Conservation (phyloP, 2,329 filamentous ascomycete species). For the Tympanopsis confertula region DNA sequence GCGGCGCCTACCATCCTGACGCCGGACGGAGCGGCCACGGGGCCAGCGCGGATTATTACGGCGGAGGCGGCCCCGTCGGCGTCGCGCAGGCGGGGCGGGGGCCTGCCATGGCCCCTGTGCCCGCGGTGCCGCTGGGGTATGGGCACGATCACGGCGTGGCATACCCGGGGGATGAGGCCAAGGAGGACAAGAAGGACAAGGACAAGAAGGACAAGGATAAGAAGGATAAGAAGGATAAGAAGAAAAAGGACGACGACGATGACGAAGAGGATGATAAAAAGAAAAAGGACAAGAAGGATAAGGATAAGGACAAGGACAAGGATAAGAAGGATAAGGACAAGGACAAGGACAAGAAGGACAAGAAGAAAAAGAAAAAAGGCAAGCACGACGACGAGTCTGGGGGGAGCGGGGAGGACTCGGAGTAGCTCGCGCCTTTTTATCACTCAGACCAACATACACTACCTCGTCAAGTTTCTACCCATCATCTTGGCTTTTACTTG, state of each 20-base stretch:
- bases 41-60: too few species aligned
- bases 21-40: too few species aligned
- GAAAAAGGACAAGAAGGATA: background rate
- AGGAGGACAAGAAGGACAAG: background rate
- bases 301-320: constrained; percentile 1
- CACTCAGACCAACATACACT: too few species aligned
- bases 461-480: too few species aligned
- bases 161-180: background rate
- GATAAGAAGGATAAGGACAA: constrained; percentile 2
- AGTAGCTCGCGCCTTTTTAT: too few species aligned
- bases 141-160: background rate
- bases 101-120: too few species aligned
- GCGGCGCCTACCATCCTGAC: too few species aligned
- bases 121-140: too few species aligned
- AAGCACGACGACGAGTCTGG: constrained; percentile 1
- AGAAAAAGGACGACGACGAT: background rate
- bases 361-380: constrained; percentile 2
- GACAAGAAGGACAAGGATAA: constrained; percentile 2
- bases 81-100: background rate
- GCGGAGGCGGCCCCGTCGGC: too few species aligned
- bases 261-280: constrained; percentile 2
- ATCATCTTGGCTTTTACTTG: too few species aligned
- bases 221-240: background rate
- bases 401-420: background rate
- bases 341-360: constrained; percentile 2